phyloP scores from a whole-genome alignment of 192 early-diverging fungal species.

The Dissophora ornata region DNA sequence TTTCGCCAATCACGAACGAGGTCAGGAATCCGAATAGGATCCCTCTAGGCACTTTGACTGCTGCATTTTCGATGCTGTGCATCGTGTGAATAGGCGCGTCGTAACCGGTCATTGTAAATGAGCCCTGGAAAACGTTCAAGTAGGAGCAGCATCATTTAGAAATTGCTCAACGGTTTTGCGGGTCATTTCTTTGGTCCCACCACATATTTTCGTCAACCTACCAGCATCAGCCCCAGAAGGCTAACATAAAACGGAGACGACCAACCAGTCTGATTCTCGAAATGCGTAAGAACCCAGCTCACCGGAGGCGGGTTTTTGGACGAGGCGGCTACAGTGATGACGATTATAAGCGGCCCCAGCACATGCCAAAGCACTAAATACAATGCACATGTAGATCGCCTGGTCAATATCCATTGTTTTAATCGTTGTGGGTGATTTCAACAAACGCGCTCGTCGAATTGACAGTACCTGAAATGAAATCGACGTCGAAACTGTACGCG shows the following conservation, averaged over 20 bases:
- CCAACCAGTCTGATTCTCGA: slow-evolving; percentile 56
- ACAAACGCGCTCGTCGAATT: too few species aligned
- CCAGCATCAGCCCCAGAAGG: slow-evolving; percentile 41
- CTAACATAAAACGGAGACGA: slow-evolving; percentile 28
- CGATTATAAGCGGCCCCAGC: slow-evolving; percentile 20
- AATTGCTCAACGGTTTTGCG: too few species aligned
- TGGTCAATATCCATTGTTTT: too few species aligned
- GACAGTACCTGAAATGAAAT: slow-evolving; percentile 38
- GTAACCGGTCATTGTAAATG: slow-evolving; percentile 36
- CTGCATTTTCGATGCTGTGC: slow-evolving; percentile 32
- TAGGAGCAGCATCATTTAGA: too few species aligned
- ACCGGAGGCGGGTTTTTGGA: slow-evolving; percentile 24
- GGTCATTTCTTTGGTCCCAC: too few species aligned
- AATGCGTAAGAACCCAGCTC: slow-evolving; percentile 47
- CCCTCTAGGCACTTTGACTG: slow-evolving; percentile 19
- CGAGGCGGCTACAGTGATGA: slow-evolving; percentile 15
- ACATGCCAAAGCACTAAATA: slow-evolving; percentile 31
- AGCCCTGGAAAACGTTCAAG: too few species aligned
- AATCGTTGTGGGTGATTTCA: too few species aligned
- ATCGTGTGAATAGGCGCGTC: slow-evolving; percentile 44
- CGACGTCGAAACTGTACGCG: slow-evolving; percentile 11
- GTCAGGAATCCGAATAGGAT: slow-evolving; percentile 30
- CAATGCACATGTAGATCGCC: not conserved
- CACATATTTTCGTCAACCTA: not conserved
- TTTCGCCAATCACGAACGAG: slow-evolving; percentile 24